Evolutionary conservation across 495 filamentous ascomycete genomes (phyloP).

Genomic region (Tuber indicum): DNA sequence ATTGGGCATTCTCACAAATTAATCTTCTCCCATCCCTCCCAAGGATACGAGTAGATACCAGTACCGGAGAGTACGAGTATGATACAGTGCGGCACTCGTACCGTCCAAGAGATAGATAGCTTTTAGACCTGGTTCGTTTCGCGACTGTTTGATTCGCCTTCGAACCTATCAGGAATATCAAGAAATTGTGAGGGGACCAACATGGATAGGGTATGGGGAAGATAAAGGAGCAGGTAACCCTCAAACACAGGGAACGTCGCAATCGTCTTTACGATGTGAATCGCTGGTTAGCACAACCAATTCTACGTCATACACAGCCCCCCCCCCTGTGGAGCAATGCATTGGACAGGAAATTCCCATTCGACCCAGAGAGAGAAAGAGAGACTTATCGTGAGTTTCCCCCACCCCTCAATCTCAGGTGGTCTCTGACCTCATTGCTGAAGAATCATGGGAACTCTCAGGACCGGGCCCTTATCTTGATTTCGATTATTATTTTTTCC

Average conservation of each 20-base stretch:
- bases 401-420: not conserved
- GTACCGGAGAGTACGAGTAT: not conserved
- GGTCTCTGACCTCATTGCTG: not conserved
- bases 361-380: not conserved
- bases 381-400: not conserved
- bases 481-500: not conserved
- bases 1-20: not conserved
- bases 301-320: not conserved
- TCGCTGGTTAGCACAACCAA: not conserved
- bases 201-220: not conserved
- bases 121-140: not conserved
- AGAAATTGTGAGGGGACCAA: not conserved
- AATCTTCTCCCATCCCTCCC: not conserved
- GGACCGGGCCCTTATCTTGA: not conserved
- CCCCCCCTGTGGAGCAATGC: not conserved
- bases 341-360: not conserved
- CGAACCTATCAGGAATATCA: not conserved
- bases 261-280: constrained; percentile 1
- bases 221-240: not conserved
- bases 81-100: not conserved
- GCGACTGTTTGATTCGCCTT: not conserved
- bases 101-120: not conserved
- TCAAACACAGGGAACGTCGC: not conserved
- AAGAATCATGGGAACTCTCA: not conserved
- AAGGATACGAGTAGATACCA: too few species aligned